These are phyloP conservation scores for Pneumocystis jirovecii DNA, from an alignment of 1,139 yeast species.

Conservation along the genomic window DNA sequence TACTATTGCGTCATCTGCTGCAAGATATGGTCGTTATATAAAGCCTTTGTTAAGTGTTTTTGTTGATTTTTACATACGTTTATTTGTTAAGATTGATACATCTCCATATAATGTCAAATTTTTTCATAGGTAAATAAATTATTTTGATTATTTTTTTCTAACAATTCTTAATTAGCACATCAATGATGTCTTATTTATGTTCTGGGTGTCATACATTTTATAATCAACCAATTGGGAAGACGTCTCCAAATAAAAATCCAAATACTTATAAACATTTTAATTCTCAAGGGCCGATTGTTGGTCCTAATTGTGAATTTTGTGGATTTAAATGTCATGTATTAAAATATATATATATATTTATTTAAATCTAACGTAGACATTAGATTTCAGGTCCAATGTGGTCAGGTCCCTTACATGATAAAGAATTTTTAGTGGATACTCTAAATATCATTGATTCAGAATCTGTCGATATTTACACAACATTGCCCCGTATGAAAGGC, in stretches of 20 bases:
- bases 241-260: constrained; percentile 20
- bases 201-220: constrained; percentile 69
- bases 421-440: constrained; percentile 48
- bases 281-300: constrained; percentile 44
- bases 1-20: constrained; percentile 68
- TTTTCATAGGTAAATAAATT: constrained; percentile 25
- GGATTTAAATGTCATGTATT: constrained; percentile 41
- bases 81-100: constrained; percentile 60
- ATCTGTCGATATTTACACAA: constrained; percentile 48
- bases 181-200: constrained; percentile 72
- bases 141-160: background rate
- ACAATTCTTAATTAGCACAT: constrained; percentile 29
- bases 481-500: constrained; percentile 73
- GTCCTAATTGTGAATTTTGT: constrained; percentile 53
- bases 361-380: background rate
- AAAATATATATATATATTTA: background rate
- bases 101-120: constrained; percentile 72
- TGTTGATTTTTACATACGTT: constrained; percentile 82
- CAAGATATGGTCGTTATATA: constrained; percentile 70
- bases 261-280: constrained; percentile 35
- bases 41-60: constrained; percentile 76
- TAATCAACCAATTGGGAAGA: constrained; percentile 61
- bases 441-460: constrained; percentile 36
- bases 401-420: constrained; percentile 63
- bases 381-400: constrained; percentile 89